These are phyloP conservation scores for Eucalyptus grandis DNA, from an alignment of 345 rosid species.

Conservation along the genomic window DNA sequence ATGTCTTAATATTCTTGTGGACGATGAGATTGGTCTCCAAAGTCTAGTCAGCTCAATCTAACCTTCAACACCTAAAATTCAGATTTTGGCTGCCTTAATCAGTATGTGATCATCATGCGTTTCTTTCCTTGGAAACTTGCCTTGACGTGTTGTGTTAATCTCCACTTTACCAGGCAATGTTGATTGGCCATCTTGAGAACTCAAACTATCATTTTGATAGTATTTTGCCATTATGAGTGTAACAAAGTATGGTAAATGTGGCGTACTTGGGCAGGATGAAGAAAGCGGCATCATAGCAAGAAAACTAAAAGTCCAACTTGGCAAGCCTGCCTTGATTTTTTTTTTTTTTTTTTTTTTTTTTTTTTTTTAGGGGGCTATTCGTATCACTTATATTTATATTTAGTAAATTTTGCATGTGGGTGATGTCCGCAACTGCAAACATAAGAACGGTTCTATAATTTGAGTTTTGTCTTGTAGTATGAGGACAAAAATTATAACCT, in stretches of 20 bases:
- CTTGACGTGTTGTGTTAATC: not conserved
- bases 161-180: not conserved
- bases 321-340: not conserved
- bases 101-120: not conserved
- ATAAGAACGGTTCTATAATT: no score
- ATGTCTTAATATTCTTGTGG: not conserved
- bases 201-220: not conserved
- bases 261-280: not conserved
- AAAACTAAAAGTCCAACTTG: not conserved
- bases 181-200: not conserved
- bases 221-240: not conserved
- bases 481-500: no score
- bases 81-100: not conserved
- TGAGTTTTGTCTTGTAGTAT: no score
- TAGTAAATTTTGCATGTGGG: not conserved
- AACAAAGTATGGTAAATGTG: not conserved
- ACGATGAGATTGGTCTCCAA: not conserved
- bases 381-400: rapidly evolving
- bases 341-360: not conserved
- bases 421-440: not conserved
- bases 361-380: not conserved
- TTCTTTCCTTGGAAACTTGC: not conserved
- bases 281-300: not conserved
- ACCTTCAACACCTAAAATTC: not conserved
- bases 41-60: not conserved